Conservation (phyloP, 345 rosid genomes). For the Pistacia integerrima region DNA sequence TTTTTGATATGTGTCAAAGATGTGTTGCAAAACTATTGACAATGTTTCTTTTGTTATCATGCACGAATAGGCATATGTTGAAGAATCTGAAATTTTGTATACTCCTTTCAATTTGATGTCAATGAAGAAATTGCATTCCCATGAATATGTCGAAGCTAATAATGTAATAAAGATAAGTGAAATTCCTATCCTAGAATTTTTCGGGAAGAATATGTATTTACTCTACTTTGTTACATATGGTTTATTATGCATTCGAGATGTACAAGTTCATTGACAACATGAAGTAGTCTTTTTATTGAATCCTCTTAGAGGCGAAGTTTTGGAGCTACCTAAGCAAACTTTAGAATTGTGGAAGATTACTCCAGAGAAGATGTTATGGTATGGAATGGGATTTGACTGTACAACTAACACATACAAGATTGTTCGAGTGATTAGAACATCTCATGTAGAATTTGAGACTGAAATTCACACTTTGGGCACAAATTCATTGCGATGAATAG, state of each 20-base stretch:
- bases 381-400: not conserved
- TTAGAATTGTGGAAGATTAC: too few species aligned
- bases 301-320: not conserved
- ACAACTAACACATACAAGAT: not conserved
- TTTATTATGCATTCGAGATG: too few species aligned
- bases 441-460: not conserved
- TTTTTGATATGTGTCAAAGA: not conserved
- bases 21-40: not conserved
- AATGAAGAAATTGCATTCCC: too few species aligned
- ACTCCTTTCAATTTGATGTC: too few species aligned
- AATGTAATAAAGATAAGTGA: too few species aligned
- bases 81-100: not conserved
- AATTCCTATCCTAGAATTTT: too few species aligned
- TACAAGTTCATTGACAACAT: too few species aligned
- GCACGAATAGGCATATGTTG: not conserved
- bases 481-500: not conserved
- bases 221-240: too few species aligned
- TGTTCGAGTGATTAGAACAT: not conserved
- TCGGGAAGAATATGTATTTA: too few species aligned
- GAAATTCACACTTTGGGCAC: constrained; percentile 3
- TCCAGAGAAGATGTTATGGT: too few species aligned
- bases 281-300: not conserved
- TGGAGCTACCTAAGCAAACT: not conserved
- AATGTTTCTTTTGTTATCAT: not conserved
- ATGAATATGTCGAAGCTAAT: too few species aligned